These are phyloP conservation scores for Toxicodendron radicans DNA, from an alignment of 345 rosid genomes.

Conservation along the genomic window DNA sequence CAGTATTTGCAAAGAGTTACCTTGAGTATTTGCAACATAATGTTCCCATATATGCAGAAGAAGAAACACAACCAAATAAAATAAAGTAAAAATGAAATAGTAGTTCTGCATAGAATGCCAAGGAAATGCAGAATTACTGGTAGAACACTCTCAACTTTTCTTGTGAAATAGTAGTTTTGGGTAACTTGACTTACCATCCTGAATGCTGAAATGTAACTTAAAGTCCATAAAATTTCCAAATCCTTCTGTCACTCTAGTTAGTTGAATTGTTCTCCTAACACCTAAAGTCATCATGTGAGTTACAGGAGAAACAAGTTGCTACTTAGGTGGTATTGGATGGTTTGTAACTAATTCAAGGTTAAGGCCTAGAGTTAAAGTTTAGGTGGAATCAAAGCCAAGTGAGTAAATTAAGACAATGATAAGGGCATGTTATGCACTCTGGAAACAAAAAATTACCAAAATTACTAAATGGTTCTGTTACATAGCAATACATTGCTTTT, in stretches of 20 bases:
- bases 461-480: neutral
- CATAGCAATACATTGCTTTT: neutral
- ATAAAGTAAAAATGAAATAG: neutral
- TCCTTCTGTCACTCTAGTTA: neutral
- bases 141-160: neutral
- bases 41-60: neutral
- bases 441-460: neutral
- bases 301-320: neutral
- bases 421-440: neutral
- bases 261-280: neutral
- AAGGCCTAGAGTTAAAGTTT: no score
- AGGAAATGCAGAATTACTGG: neutral
- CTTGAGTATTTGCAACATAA: conserved; percentile 2
- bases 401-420: neutral
- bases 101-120: neutral
- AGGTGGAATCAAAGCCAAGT: neutral
- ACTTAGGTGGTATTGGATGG: neutral
- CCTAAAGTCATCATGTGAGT: neutral
- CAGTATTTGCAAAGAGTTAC: neutral
- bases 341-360: neutral
- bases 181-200: no score
- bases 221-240: no score
- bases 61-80: neutral
- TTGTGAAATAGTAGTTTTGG: neutral
- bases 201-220: neutral